A percentile compares a stretch with the other conserved stretches of the same genome.
phyloP scores from a whole-genome alignment of 768 basidiomycete species.

The Tephrocybe sp. region DNA sequence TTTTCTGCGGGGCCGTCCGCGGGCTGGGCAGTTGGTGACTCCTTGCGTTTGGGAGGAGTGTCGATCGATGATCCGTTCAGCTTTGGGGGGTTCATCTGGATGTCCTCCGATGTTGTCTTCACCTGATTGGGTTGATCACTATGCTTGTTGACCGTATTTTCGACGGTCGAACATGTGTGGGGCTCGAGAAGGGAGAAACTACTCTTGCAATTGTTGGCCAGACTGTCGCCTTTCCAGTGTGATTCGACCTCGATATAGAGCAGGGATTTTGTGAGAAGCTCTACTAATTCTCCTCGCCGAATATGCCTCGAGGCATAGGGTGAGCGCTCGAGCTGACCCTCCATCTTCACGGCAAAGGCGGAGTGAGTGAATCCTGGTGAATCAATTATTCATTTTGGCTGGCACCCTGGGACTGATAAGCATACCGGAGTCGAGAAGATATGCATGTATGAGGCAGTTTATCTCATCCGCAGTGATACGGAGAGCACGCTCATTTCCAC shows the following conservation, averaged over 20 bases:
- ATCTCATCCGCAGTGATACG: conserved; percentile 79
- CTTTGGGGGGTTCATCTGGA: conserved; percentile 12
- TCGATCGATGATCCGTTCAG: conserved; percentile 24
- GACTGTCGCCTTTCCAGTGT: conserved; percentile 69
- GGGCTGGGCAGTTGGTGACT: conserved; percentile 36
- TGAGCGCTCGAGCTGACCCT: conserved; percentile 69
- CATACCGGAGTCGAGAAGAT: conserved; percentile 79
- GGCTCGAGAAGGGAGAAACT: conserved; percentile 74
- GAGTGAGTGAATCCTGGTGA: conserved; percentile 74
- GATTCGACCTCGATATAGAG: conserved; percentile 83
- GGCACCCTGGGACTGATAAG: background rate
- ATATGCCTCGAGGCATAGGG: conserved; percentile 71
- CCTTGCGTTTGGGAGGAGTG: conserved; percentile 49
- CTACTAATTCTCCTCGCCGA: conserved; percentile 78
- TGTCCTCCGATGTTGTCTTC: conserved; percentile 9
- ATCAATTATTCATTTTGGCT: background rate
- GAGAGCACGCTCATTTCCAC: conserved; percentile 34
- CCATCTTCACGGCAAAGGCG: conserved; percentile 77
- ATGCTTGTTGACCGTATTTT: conserved; percentile 32
- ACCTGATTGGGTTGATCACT: conserved; percentile 12
- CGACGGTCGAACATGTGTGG: conserved; percentile 62
- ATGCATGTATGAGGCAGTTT: conserved; percentile 83
- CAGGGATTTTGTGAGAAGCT: conserved; percentile 77
- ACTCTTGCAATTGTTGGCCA: conserved; percentile 65
- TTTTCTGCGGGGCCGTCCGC: conserved; percentile 62